A percentile compares a stretch with the other conserved stretches of the same genome.
These are phyloP conservation scores for Porphyrellus cyaneotinctus DNA, from an alignment of 768 basidiomycete genomes.

Conservation along the genomic window DNA sequence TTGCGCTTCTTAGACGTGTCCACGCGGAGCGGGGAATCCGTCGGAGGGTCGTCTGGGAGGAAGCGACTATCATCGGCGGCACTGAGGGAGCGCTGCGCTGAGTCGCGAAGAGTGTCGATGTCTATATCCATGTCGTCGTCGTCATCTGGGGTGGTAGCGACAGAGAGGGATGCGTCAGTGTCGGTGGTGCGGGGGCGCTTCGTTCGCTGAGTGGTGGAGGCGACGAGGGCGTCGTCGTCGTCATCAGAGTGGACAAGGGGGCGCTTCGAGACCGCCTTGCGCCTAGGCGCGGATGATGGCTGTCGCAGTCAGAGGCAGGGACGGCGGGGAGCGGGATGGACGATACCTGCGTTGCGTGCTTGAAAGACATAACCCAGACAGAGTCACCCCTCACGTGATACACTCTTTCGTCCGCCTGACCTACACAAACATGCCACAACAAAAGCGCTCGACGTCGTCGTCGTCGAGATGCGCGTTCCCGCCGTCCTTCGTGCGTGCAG, in stretches of 20 bases:
- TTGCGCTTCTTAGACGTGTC: constrained; percentile 9
- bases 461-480: constrained; percentile 17
- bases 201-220: constrained; percentile 42
- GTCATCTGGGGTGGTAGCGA: constrained; percentile 38
- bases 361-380: constrained; percentile 16
- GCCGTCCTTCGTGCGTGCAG: constrained; percentile 6
- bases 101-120: constrained; percentile 34
- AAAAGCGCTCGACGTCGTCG: constrained; percentile 13
- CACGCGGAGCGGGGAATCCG: background rate
- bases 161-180: constrained; percentile 22
- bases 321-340: background rate
- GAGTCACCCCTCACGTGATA: constrained; percentile 6
- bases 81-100: constrained; percentile 10
- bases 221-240: constrained; percentile 36
- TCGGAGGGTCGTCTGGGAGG: constrained; percentile 7
- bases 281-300: constrained; percentile 18
- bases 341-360: constrained; percentile 22
- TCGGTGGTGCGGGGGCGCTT: constrained; percentile 28
- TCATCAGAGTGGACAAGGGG: constrained; percentile 35
- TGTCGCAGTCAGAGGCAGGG: constrained; percentile 13
- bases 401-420: background rate
- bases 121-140: constrained; percentile 41
- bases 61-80: constrained; percentile 21
- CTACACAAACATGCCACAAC: constrained; percentile 16
- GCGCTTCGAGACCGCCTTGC: constrained; percentile 23